phyloP scores from a whole-genome alignment of 306 rosid genomes.

The Cicer pinnatifidum region DNA sequence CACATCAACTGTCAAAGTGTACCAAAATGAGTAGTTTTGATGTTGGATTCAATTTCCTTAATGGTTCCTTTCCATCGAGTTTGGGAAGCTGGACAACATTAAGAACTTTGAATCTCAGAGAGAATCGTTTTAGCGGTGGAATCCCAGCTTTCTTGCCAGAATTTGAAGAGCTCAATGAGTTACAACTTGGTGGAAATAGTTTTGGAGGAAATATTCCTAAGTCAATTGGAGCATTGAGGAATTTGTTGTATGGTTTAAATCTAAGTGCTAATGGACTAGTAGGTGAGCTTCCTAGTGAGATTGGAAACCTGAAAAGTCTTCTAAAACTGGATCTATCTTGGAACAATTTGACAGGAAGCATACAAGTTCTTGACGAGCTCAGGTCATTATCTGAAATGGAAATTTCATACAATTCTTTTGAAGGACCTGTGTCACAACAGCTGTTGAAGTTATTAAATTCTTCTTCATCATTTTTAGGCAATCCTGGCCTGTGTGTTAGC shows the following conservation, averaged over 20 bases:
- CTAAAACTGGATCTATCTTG: constrained; percentile 61
- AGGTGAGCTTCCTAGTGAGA: constrained; percentile 64
- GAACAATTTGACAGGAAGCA: constrained; percentile 73
- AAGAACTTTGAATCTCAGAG: constrained; percentile 54
- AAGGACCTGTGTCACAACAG: constrained; percentile 60
- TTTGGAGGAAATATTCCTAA: constrained; percentile 73
- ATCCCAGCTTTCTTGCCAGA: constrained; percentile 62
- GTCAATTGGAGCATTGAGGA: constrained; percentile 61
- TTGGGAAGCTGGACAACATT: constrained; percentile 65
- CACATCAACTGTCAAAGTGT: constrained; percentile 64
- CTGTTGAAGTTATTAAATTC: constrained; percentile 50
- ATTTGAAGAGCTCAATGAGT: constrained; percentile 51
- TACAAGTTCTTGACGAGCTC: constrained; percentile 52
- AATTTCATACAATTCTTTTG: constrained; percentile 70
- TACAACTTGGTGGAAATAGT: constrained; percentile 75
- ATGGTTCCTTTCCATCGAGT: constrained; percentile 66
- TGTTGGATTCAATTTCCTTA: constrained; percentile 73
- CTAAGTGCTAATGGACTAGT: constrained; percentile 69
- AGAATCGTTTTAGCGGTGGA: constrained; percentile 66
- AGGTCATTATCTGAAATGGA: constrained; percentile 53
- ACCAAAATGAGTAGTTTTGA: constrained; percentile 53
- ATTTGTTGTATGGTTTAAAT: constrained; percentile 58
- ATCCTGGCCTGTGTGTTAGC: constrained; percentile 63
- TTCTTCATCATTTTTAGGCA: constrained; percentile 57
- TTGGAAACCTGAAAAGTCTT: constrained; percentile 48